These are phyloP conservation scores for Prinsepia uniflora DNA, from an alignment of 306 rosid species.

Conservation along the genomic window DNA sequence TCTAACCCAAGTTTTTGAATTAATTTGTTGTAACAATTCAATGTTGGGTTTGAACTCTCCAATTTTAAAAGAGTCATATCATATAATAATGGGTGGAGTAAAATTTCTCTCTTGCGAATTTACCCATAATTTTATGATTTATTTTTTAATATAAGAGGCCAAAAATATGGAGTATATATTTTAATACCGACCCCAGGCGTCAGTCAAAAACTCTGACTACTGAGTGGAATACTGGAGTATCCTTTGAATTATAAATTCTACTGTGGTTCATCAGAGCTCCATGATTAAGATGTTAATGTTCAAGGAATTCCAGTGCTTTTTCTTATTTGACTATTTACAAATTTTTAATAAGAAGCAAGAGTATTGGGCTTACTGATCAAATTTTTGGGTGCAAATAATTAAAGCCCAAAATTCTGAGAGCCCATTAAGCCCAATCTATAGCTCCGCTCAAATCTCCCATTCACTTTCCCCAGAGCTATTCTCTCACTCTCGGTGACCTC, in stretches of 20 bases:
- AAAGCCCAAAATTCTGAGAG: not conserved
- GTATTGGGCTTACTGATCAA: not conserved
- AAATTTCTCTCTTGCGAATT: too few species aligned
- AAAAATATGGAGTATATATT: too few species aligned
- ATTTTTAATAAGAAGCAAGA: not conserved
- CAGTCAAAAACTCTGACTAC: too few species aligned
- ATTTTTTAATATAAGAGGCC: too few species aligned
- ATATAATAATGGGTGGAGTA: too few species aligned
- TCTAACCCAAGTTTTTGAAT: too few species aligned
- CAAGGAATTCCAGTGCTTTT: not conserved
- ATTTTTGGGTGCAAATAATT: not conserved
- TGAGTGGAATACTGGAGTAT: too few species aligned
- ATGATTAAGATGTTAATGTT: not conserved
- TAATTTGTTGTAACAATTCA: too few species aligned
- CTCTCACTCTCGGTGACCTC: constrained; percentile 20
- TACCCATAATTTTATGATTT: too few species aligned
- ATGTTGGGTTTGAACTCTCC: too few species aligned
- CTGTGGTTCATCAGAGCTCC: not conserved
- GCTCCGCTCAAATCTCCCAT: not conserved
- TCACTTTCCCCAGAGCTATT: not conserved
- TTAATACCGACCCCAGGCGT: too few species aligned
- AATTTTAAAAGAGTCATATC: too few species aligned
- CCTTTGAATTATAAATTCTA: not conserved
- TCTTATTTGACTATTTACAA: not conserved
- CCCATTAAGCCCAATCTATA: constrained; percentile 18